Base-by-base conservation (phyloP, 805 yeast genomes). In the Jamesozyma jinghongensis region DNA sequence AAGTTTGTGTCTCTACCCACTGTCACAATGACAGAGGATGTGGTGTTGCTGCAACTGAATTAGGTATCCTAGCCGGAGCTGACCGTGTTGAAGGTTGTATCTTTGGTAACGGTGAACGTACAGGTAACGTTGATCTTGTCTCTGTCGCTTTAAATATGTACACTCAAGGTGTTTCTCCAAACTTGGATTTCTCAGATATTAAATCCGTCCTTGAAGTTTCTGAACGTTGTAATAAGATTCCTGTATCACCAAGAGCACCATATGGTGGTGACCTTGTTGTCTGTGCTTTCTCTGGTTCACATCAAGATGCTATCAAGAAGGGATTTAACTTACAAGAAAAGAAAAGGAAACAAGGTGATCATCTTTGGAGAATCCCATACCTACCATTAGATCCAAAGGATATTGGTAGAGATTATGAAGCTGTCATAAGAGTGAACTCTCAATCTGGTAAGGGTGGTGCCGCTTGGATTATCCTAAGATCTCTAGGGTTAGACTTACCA, bases 391-490 rank as follows among this genome's bases (percentile, higher is more conserved):
- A 84, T 57, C 94, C 94, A 35, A 70, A 74, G 50, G 94, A 85
- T 59, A 79, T 84, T 52, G 94, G 94, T 38, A 75, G 92, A 61
- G 81, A 81, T n/a, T 85, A 85, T 65, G 94, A 85, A 63, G 92
- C 94, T n/a, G 83, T 85, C 41, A 84, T 84, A 52, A 76, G 94
- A 57, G 92, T 84, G 59, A 84, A 84, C 64, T 83, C 92, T 11
- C 94, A 84, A 65, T 75, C 85, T 19, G 94, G 94, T 46, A 84
- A 84, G 65, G 94, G 94, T 54, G 94, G 94, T 50, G 82, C 90
- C 10, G 85, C 94, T 5, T 84, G 94, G 92, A 80, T 85, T 49
- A 81, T 84, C 55, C 69, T 84, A 56, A 72, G 85, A 49, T 73
- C 75, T 49, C 70, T 85, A 61, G 90, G 81, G 53, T 73, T 84